Evolutionary conservation across 2,329 filamentous ascomycete genomes (phyloP), one percentile per base, ranked within the genome.

Genomic region (Cercospora nicotianae): DNA sequence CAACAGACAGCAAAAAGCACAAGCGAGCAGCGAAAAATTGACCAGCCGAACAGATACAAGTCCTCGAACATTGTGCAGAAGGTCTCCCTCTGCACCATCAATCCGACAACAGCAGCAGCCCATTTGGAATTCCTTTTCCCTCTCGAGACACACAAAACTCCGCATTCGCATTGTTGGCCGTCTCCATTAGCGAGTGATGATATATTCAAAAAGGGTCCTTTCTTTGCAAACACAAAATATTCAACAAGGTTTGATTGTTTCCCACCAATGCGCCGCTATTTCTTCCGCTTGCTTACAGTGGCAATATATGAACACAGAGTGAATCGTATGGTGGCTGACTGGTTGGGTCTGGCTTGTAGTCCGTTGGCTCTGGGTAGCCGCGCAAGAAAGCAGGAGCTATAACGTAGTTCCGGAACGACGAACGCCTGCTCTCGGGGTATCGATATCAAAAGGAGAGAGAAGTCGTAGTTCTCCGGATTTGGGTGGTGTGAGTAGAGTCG

Each of bases 341-440:
- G 53, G 53, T 51, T 9, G 45, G 36, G 45, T 51, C 20, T 51
- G 45, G 12, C 16, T 45, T 51, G 36, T 51, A 23, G 23, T 51
- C 45, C 45, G 45, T 51, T 51, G 45, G 45, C 45, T 51, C 45
- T 51, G 45, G 36, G 45, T 51, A 26, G 45, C 53, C 30, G 53
- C 23, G 53, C 53, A 58, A 30, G 30, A 28, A 30, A 58, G 53
- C 26, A 58, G 23, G 12, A 33, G 30, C 53, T 28, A 20, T 30
- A 3, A 58, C 33, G 26, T 65, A 55, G 62, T 58, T 48, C 42
- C 20, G 33, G 23, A 58, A 60, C 48, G 58, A 65, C 64, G 30
- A 63, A 48, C 48, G 51, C 36, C 66, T 66, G 59, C 66, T 65
- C 23, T 42, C 42, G 64, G 66, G 66, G 66, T 65, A 65, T 68